Evolutionary conservation across 441 rosid species (phyloP).

Genomic region (Populus trichocarpa): DNA sequence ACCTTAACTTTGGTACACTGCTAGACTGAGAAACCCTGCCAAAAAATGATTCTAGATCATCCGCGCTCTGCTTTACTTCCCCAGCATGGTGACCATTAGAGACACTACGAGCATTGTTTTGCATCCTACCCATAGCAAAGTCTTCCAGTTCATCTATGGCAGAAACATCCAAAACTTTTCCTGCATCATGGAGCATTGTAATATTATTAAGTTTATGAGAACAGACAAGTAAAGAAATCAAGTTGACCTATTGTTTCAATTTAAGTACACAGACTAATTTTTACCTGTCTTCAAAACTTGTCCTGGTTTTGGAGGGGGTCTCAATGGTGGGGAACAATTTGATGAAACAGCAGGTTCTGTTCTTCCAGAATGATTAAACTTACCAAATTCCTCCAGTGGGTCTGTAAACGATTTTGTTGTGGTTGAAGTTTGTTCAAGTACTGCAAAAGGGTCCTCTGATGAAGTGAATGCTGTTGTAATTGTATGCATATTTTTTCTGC

Average conservation of each 20-base stretch:
- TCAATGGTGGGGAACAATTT: slow-evolving; percentile 38
- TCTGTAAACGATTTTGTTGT: slow-evolving; percentile 35
- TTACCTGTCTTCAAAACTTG: slow-evolving; percentile 49
- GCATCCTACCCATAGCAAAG: slow-evolving; percentile 56
- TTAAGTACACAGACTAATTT: slow-evolving; percentile 38
- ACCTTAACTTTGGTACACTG: slow-evolving; percentile 71
- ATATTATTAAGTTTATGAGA: slow-evolving; percentile 12
- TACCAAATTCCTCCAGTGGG: slow-evolving; percentile 56
- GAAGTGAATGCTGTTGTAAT: slow-evolving; percentile 31
- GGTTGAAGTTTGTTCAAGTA: slow-evolving; percentile 54
- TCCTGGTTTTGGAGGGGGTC: slow-evolving; percentile 71
- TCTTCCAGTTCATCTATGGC: slow-evolving; percentile 72
- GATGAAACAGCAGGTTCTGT: slow-evolving; percentile 31
- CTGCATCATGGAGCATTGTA: slow-evolving; percentile 38
- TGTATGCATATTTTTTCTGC: slow-evolving; percentile 29
- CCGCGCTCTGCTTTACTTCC: slow-evolving; percentile 31
- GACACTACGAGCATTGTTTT: slow-evolving; percentile 29
- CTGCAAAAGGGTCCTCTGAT: slow-evolving; percentile 58
- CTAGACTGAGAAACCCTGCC: slow-evolving; percentile 50
- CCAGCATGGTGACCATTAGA: slow-evolving; percentile 28
- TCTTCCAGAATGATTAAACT: slow-evolving; percentile 34
- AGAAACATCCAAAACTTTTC: slow-evolving; percentile 43
- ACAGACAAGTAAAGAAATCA: slow-evolving; percentile 4
- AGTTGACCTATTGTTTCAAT: slow-evolving; percentile 10
- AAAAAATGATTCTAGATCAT: slow-evolving; percentile 68